Base-by-base conservation (phyloP, 1,139 yeast genomes). In the Pichia inconspicua region DNA sequence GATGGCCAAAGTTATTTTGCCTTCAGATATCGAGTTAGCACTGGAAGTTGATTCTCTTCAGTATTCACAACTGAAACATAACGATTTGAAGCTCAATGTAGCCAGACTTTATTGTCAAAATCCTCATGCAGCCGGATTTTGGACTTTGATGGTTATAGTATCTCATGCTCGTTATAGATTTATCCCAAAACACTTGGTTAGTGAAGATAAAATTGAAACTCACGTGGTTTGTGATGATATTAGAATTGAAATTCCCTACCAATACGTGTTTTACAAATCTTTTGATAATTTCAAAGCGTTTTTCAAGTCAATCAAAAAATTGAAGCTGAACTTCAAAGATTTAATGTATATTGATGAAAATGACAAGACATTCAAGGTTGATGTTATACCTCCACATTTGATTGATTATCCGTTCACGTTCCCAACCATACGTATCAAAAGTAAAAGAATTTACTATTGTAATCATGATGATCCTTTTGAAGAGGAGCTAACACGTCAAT, bases 401-500 rank as follows among this genome's bases (percentile, higher is more conserved):
- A 66, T 55, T 17, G 47, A 53, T 2, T 55, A 47, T 0, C 64
- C 66, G 7, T 22, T 53, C 10, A 61, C 62, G 12, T 54, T 85
- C 3, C 95, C 95, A 2, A 67, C 67, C 31, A 68, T 85, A 2
- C 66, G 72, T 11, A 51, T 88, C 15, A 67, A 63, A 42, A 65
- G 89, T 0, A 70, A 72, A 5, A 70, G 70, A 42, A 63, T 88
- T 19, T 59, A 73, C 7, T 71, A 83, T 45, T 62, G 71, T 17
- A 73, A 82, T 68, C 88, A 83, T 54, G 97, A 90, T 65, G 97
- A 90, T 66, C 90, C 95, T 9, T 89, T 92, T 64, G 98, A 92
- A 65, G 68, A 83, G 7, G 83, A 87, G 54, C 66, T 92, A 49
- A 78, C 78, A 40, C 72, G 82, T 71, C 79, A 84, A 22, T 84